Evolutionary conservation across 805 yeast species (phyloP).

Genomic region (Candida rishiriensis): DNA sequence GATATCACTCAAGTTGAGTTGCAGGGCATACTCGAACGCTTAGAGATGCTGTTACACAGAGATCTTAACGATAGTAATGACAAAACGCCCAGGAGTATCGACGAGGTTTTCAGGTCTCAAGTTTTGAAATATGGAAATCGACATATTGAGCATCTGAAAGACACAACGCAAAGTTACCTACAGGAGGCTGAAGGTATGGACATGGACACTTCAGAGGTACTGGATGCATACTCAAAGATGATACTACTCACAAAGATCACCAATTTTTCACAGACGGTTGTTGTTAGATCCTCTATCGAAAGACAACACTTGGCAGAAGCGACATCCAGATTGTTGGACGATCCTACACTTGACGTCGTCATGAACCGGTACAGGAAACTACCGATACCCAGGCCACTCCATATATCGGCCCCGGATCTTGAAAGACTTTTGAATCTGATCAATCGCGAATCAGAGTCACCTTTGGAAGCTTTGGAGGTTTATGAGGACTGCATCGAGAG

Average conservation of each 20-base stretch:
- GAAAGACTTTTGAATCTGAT: neutral
- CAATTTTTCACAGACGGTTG: neutral
- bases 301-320: neutral
- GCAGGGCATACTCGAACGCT: too few species aligned
- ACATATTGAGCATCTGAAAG: too few species aligned
- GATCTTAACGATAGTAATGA: too few species aligned
- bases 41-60: too few species aligned
- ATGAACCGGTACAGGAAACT: neutral
- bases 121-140: too few species aligned
- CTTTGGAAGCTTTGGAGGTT: neutral
- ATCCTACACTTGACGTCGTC: slow-evolving; percentile 2
- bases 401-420: neutral
- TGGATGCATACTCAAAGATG: neutral
- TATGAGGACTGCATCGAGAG: slow-evolving; percentile 5
- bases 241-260: slow-evolving; percentile 1
- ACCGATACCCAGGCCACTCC: neutral
- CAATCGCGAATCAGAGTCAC: neutral
- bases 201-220: too few species aligned
- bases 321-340: too few species aligned
- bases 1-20: too few species aligned
- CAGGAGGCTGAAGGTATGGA: too few species aligned
- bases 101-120: too few species aligned
- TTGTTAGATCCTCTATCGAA: neutral
- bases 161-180: too few species aligned
- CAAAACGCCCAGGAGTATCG: too few species aligned